Conservation (phyloP, 148 eudicot genomes). For the Pharnaceum exiguum region DNA sequence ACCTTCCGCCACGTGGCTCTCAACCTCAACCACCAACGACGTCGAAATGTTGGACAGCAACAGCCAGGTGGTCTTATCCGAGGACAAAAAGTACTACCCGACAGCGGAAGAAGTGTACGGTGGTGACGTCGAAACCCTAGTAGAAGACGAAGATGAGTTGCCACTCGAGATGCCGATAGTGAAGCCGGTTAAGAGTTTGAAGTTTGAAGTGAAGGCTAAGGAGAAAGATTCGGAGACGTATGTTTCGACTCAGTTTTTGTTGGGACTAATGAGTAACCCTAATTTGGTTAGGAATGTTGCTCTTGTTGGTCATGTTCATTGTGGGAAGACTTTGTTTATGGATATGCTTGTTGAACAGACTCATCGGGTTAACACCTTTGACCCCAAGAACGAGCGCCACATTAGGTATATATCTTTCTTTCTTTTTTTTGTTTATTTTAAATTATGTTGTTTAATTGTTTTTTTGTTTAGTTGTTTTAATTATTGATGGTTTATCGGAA, state of each 20-base stretch:
- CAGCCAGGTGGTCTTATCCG: slow-evolving; percentile 77
- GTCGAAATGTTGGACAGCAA: slow-evolving; percentile 59
- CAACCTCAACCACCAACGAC: no score
- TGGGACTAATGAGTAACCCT: slow-evolving; percentile 91
- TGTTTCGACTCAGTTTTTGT: slow-evolving; percentile 86
- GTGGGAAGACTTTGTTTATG: slow-evolving; percentile 90
- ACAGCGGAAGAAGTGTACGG: slow-evolving; percentile 98
- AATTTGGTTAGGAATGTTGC: slow-evolving; percentile 90
- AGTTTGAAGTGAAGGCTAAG: slow-evolving; percentile 87
- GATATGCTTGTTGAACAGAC: slow-evolving; percentile 99
- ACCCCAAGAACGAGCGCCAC: slow-evolving; percentile 85
- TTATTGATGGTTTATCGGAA: no score
- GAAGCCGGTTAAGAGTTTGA: slow-evolving; percentile 71
- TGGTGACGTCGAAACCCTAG: slow-evolving; percentile 94
- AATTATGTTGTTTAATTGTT: neutral
- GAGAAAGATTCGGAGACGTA: slow-evolving; percentile 96
- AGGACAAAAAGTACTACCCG: slow-evolving; percentile 95
- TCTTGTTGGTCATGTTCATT: slow-evolving; percentile 79
- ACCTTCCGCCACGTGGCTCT: no score
- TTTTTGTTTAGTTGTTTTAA: no score
- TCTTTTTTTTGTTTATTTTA: neutral
- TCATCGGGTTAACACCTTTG: slow-evolving; percentile 81
- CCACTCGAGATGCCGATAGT: slow-evolving; percentile 87
- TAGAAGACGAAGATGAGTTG: slow-evolving; percentile 92
- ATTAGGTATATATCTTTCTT: slow-evolving; percentile 41